Evolutionary conservation across 371 early-diverging fungal species (phyloP), one percentile per base, ranked within the genome.

Genomic region (Mortierella polycephala): DNA sequence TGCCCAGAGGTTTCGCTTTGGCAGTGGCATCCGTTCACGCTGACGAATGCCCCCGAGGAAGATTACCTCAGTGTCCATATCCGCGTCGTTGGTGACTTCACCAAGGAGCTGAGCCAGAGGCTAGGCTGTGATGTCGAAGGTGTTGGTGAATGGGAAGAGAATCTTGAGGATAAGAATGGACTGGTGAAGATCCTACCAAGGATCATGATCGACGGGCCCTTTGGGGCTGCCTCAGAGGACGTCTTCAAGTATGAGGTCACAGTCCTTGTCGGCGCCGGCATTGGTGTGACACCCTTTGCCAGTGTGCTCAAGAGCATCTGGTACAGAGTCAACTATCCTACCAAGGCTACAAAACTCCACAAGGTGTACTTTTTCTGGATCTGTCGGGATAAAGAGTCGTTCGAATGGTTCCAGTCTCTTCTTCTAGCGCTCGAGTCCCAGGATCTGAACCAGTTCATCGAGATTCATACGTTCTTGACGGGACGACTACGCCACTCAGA

Each of bases 11-110:
- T 93, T 37, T 86, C 91, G 6, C 20, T 60, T 13, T 75, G 60
- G 52, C 71, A 95, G 67, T 94, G 93, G 92, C 95, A 95, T 74
- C 95, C 95, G 13, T 94, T 94, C 82, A 95, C 95, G 40, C 81
- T 95, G 52, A 94, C 95, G 30, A 92, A 91, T n/a, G 91, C 93
- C n/a, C 94, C 94, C 0, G 88, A 92, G 65, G 95, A 95, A 55
- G 89, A 89, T 57, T 91, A 90, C 79, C 71, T 93, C 54, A 89
- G 89, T n/a, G 83, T 95, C 21, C 95, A 94, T 74, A 94, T 95
- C 61, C 88, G 92, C 67, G 85, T 91, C 40, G 93, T 85, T 1
- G 95, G 94, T 11, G 92, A 91, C 76, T 95, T 91, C 90, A 95
- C 95, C 4, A 85, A 85, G 16, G 82, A 75, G 53, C 89, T 95